A percentile compares a stretch with the other conserved stretches of the same genome.
These are phyloP conservation scores for Vachellia pachyceras DNA, from an alignment of 306 rosid species.

Conservation along the genomic window DNA sequence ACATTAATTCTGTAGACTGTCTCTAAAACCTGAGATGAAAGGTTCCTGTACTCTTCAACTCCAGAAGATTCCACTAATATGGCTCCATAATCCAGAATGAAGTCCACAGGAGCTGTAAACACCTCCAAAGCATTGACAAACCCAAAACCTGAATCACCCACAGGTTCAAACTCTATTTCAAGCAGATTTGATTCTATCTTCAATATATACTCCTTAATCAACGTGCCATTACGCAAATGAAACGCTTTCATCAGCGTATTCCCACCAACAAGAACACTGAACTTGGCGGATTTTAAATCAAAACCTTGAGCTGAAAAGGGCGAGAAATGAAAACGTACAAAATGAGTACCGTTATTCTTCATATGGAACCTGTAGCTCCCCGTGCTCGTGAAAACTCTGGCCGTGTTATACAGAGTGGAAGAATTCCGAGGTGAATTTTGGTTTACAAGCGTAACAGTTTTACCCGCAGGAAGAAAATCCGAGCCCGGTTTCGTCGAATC, in stretches of 20 bases:
- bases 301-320: constrained; percentile 64
- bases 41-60: constrained; percentile 53
- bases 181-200: constrained; percentile 54
- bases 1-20: constrained; percentile 85
- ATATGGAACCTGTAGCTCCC: constrained; percentile 67
- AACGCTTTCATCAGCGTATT: constrained; percentile 41
- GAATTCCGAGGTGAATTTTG: constrained; percentile 60
- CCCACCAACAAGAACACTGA: constrained; percentile 59
- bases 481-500: constrained; percentile 58
- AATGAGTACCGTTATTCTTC: constrained; percentile 71
- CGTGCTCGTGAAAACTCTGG: constrained; percentile 72
- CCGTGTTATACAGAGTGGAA: constrained; percentile 61
- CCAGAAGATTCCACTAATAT: constrained; percentile 61
- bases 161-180: constrained; percentile 66
- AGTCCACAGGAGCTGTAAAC: constrained; percentile 78
- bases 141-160: constrained; percentile 57
- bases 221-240: constrained; percentile 39
- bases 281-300: constrained; percentile 62
- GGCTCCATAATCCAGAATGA: constrained; percentile 68
- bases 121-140: constrained; percentile 84
- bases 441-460: constrained; percentile 58
- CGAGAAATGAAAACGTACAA: constrained; percentile 86
- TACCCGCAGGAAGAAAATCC: constrained; percentile 50
- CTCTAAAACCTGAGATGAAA: constrained; percentile 77
- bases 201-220: constrained; percentile 65